Conservation (phyloP, 345 rosid species). For the Conringia planisiliqua region DNA sequence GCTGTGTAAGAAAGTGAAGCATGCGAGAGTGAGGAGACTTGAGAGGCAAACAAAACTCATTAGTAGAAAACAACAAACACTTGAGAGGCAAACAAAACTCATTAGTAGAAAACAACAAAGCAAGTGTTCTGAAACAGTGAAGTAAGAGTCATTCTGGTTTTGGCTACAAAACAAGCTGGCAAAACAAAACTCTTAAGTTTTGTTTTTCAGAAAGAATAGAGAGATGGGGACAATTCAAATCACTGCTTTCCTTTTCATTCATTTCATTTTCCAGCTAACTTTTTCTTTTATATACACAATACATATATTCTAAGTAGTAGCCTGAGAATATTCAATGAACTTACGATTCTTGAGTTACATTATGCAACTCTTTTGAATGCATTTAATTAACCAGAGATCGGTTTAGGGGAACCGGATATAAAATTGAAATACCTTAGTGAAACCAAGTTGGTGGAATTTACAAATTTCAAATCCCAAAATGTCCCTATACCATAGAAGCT, state of each 20-base stretch:
- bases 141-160: constrained; percentile 22
- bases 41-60: constrained; percentile 28
- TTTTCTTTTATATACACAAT: background rate
- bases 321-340: constrained; percentile 1
- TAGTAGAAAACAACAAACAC: constrained; percentile 24
- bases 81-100: constrained; percentile 31
- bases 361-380: background rate
- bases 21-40: constrained; percentile 17
- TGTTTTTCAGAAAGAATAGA: constrained; percentile 27
- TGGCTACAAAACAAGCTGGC: constrained; percentile 27
- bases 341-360: background rate
- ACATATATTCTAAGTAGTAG: background rate
- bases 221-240: constrained; percentile 22
- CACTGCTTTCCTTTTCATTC: constrained; percentile 31
- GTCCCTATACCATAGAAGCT: constrained; percentile 32
- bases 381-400: constrained; percentile 12
- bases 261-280: constrained; percentile 25
- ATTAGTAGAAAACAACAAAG: constrained; percentile 26
- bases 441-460: background rate
- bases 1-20: constrained; percentile 12
- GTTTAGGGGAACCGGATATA: constrained; percentile 4
- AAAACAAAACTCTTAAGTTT: constrained; percentile 23
- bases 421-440: background rate
- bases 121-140: constrained; percentile 24
- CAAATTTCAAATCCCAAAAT: constrained; percentile 29